These are phyloP conservation scores for Klebsormidium nitens DNA, from an alignment of 139 green algal genomes.

Conservation along the genomic window DNA sequence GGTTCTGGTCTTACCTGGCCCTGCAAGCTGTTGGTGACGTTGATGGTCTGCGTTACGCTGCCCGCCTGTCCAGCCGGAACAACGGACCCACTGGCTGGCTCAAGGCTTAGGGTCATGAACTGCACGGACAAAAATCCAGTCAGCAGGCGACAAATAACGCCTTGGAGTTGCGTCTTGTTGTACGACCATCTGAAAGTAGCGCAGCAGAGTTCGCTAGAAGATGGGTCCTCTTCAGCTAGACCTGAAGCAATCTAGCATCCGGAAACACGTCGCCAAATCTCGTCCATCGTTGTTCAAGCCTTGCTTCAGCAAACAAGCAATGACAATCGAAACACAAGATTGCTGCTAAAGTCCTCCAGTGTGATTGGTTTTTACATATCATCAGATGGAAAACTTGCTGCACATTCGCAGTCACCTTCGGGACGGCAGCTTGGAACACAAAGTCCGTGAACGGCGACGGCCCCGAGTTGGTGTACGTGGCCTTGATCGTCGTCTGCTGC, in stretches of 20 bases:
- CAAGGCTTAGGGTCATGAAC: constrained; percentile 71
- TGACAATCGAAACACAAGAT: background rate
- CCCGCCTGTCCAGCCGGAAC: constrained; percentile 40
- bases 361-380: constrained; percentile 3
- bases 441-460: constrained; percentile 61
- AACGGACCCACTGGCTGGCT: constrained; percentile 56
- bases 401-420: constrained; percentile 79
- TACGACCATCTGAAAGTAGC: background rate
- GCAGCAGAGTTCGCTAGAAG: too few relatives aligned
- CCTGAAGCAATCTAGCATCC: too few relatives aligned
- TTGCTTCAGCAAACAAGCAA: constrained; percentile 14
- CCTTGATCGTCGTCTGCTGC: constrained; percentile 55
- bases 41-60: constrained; percentile 63
- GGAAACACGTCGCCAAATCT: too few relatives aligned
- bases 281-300: too few relatives aligned
- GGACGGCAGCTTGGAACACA: constrained; percentile 86
- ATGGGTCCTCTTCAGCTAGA: too few relatives aligned
- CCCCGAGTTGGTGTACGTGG: constrained; percentile 60
- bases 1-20: constrained; percentile 36
- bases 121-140: background rate
- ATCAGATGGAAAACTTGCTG: constrained; percentile 40
- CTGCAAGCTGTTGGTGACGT: constrained; percentile 72
- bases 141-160: background rate
- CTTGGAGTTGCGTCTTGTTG: background rate
- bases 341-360: constrained; percentile 7